phyloP scores from a whole-genome alignment of 768 basidiomycete genomes.

The Lactarius sp. region DNA sequence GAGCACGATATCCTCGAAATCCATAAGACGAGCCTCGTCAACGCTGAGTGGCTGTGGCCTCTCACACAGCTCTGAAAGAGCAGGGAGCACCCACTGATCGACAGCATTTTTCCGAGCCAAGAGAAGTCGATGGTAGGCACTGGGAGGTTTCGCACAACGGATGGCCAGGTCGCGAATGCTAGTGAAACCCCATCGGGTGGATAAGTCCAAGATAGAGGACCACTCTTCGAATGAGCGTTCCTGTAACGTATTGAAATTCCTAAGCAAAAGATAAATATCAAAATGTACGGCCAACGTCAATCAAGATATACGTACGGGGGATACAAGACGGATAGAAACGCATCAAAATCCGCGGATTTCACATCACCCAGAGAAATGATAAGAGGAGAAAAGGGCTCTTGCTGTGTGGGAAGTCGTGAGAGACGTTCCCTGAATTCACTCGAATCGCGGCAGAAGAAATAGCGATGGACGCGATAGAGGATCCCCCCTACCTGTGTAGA shows the following conservation, averaged over 20 bases:
- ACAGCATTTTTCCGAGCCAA: constrained; percentile 9
- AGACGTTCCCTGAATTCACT: constrained; percentile 2
- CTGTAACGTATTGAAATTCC: constrained; percentile 13
- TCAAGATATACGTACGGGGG: constrained; percentile 11
- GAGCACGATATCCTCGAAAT: constrained; percentile 16
- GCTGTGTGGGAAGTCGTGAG: neutral
- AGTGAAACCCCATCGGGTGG: constrained; percentile 21
- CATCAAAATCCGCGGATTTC: constrained; percentile 15
- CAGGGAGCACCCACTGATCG: constrained; percentile 14
- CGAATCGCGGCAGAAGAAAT: constrained; percentile 19
- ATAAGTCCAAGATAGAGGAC: constrained; percentile 18
- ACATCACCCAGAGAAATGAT: constrained; percentile 9
- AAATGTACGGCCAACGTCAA: neutral
- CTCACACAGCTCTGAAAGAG: constrained; percentile 9
- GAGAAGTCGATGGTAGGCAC: neutral
- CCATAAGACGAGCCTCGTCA: constrained; percentile 16
- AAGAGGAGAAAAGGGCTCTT: neutral
- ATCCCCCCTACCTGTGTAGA: constrained; percentile 3
- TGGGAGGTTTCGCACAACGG: neutral
- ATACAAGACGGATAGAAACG: constrained; percentile 22
- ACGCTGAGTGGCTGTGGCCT: constrained; percentile 14
- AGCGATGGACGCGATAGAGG: constrained; percentile 20
- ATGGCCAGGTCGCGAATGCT: constrained; percentile 19
- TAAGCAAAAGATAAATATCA: neutral
- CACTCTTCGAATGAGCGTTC: constrained; percentile 15